A percentile compares a stretch with the other conserved stretches of the same genome.
phyloP scores from a whole-genome alignment of 2,329 filamentous ascomycete genomes.

The Trichoderma koningii region DNA sequence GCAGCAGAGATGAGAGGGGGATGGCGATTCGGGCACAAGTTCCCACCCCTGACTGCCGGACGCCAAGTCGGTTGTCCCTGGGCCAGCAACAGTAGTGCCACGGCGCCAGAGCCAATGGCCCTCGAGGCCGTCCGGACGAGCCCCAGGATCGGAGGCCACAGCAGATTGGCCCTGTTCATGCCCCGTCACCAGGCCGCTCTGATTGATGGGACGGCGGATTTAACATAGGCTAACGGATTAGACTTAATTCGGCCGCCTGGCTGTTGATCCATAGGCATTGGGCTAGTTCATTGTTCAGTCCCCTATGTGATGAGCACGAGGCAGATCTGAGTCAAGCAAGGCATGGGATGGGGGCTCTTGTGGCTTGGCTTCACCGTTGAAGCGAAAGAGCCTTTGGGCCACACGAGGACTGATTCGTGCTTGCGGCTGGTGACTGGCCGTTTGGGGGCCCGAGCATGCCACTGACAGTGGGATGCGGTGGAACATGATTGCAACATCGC shows the following conservation, averaged over 20 bases:
- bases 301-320: not conserved
- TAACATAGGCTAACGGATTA: constrained; percentile 20
- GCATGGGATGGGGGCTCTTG: not conserved
- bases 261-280: constrained; percentile 13
- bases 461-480: not conserved
- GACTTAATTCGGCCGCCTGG: constrained; percentile 2
- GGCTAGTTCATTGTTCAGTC: constrained; percentile 5
- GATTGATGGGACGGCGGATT: constrained; percentile 12
- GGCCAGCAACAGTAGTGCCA: not conserved
- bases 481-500: constrained; percentile 3
- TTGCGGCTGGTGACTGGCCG: not conserved
- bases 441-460: not conserved
- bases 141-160: constrained; percentile 7
- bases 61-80: constrained; percentile 14
- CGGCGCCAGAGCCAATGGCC: not conserved
- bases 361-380: not conserved
- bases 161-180: constrained; percentile 6
- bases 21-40: constrained; percentile 22
- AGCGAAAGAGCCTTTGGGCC: not conserved
- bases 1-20: not conserved
- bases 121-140: not conserved
- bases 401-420: not conserved
- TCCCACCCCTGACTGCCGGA: constrained; percentile 22
- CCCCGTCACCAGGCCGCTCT: constrained; percentile 12
- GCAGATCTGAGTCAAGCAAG: not conserved